Base-by-base conservation (phyloP, 176 grass and related monocot genomes). In the Triticum monococcum region DNA sequence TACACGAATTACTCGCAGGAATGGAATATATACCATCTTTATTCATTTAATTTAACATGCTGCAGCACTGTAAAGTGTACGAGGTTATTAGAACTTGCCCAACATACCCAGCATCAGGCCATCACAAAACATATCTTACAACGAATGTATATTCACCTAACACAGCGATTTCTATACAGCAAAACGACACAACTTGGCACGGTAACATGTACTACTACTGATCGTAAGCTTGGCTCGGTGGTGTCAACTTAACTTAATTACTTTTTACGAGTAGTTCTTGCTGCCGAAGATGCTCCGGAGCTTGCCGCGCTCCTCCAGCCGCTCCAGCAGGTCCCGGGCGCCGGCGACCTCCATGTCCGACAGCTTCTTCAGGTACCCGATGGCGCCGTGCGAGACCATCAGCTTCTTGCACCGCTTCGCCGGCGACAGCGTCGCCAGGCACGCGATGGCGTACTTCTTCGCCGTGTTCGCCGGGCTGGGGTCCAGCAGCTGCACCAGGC, bases 311-410 rank as follows among this genome's bases (percentile, higher is more conserved):
- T 98, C 86, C 70, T 98, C 86, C 78, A 98, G 86, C 79, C 90
- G 90, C 82, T 98, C 90, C 2, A 96, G 93, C 84, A 98, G 80
- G 74, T 91, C 91, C 71, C 70, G 64, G 61, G 93, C 78, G 78
- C 93, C 93, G 30, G 90, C 74, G 5, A 98, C 90, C 61, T 98
- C 88, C 93, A 89, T 90, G 64, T 98, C 93, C n/a, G 90, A 89
- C 18, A 94, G 94, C 88, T 98, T 96, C 93, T 98, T 98, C 12
- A 96, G 90, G 82, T 98, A 98, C 5, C 96, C 96, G 5, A 98
- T 95, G 10, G 93, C 93, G 72, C 96, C 96, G 25, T 98, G 92
- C 3, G 96, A 92, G 79, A 98, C 79, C 96, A 98, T 98, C 59
- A 92, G 31, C 82, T 89, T 98, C 93, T 82, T 98, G 85, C 90